phyloP scores from a whole-genome alignment of 768 basidiomycete genomes.

The Kwoniella shandongensis region DNA sequence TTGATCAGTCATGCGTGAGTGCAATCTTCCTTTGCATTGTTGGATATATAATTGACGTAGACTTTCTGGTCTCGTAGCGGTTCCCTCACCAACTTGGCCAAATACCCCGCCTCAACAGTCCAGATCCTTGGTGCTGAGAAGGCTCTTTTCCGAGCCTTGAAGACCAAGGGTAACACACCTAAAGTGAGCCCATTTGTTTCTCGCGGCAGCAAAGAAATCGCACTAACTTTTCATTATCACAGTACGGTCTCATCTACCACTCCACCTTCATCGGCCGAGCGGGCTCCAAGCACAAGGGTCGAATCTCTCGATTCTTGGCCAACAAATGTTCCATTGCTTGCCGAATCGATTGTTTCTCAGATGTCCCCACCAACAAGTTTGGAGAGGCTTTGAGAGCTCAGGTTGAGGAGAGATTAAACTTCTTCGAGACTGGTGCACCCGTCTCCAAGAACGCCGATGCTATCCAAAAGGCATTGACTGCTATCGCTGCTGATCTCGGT shows the following conservation, averaged over 20 bases:
- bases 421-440: constrained; percentile 88
- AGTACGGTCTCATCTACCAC: constrained; percentile 98
- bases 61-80: constrained; percentile 55
- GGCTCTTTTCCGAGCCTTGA: constrained; percentile 92
- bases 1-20: constrained; percentile 82
- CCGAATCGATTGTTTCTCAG: constrained; percentile 90
- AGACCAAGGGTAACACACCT: constrained; percentile 98
- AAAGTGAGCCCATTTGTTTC: constrained; percentile 61
- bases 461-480: constrained; percentile 83
- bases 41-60: not conserved
- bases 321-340: constrained; percentile 98
- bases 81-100: constrained; percentile 91
- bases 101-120: constrained; percentile 97
- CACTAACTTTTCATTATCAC: constrained; percentile 5
- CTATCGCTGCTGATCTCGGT: constrained; percentile 56
- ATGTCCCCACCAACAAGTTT: constrained; percentile 78
- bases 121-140: constrained; percentile 98
- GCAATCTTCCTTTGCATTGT: not conserved
- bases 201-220: not conserved
- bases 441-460: constrained; percentile 85
- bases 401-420: constrained; percentile 90
- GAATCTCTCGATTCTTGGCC: constrained; percentile 96
- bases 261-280: constrained; percentile 95
- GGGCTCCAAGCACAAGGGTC: constrained; percentile 89
- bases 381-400: constrained; percentile 90